Percentiles rank a stretch among this genome's conserved stretches.
phyloP scores from a whole-genome alignment of 1,139 yeast genomes.

The Blastobotrys persicus region DNA sequence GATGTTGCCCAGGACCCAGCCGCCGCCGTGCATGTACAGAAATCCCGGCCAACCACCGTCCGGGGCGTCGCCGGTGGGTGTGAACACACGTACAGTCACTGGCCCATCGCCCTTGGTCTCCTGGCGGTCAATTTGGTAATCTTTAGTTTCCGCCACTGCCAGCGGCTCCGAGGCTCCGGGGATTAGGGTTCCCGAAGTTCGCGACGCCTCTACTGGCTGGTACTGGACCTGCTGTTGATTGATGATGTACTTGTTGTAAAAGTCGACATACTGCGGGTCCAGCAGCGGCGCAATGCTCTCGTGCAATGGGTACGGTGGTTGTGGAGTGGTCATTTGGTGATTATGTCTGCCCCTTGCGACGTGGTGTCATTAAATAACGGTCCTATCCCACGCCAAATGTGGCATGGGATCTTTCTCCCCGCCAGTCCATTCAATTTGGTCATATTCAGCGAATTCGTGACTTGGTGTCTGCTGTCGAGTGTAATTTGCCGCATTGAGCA shows the following conservation, averaged over 20 bases:
- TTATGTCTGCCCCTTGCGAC: too few relatives aligned
- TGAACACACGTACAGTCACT: conserved; percentile 45
- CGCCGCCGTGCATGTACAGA: conserved; percentile 43
- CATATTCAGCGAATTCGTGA: not conserved
- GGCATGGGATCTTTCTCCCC: too few relatives aligned
- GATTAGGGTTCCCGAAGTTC: conserved; percentile 22
- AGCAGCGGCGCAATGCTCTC: conserved; percentile 33
- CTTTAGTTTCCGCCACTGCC: conserved; percentile 17
- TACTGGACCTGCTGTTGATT: conserved; percentile 28
- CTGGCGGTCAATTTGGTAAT: conserved; percentile 17
- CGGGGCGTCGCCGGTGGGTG: conserved; percentile 43
- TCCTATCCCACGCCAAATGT: not conserved
- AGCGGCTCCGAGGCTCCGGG: conserved; percentile 24
- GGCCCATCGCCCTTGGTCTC: conserved; percentile 22
- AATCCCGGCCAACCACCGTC: conserved; percentile 43
- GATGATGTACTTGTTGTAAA: conserved; percentile 28
- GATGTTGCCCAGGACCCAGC: conserved; percentile 47
- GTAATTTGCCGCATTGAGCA: too few relatives aligned
- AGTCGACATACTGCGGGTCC: conserved; percentile 40
- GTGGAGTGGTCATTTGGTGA: conserved; percentile 11
- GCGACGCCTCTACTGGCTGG: conserved; percentile 27
- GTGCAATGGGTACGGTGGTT: conserved; percentile 14
- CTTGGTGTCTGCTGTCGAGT: too few relatives aligned
- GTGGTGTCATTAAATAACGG: not conserved
- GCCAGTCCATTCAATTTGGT: not conserved